Evolutionary conservation across 768 basidiomycete genomes (phyloP), one percentile per base, ranked within the genome.

Genomic region (Pluteus cervinus): DNA sequence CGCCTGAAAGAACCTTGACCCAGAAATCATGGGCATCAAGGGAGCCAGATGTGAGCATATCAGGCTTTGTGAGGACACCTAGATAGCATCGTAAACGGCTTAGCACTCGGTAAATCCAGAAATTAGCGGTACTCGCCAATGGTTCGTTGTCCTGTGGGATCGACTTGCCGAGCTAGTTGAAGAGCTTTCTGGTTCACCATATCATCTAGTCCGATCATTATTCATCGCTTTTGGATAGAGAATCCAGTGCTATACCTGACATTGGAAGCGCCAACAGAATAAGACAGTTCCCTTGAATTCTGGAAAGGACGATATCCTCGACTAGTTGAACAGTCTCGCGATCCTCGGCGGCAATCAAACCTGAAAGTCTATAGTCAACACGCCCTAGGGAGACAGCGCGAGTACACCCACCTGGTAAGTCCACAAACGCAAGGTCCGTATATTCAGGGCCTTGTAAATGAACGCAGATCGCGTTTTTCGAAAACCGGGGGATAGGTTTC

Each of bases 211-310:
- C 11, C 14, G 3, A 38, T 7, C 8, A 10, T 25, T 37, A 22
- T 24, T 18, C 18, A 2, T 73, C 66, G 1, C 76, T 63, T 4
- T 79, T 55, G 20, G 78, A 77, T 24, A 79, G 52, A 42, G 65
- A 69, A 38, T 75, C 15, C 8, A 20, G 10, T 15, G 46, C 52
- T n/a, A 41, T 42, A 79, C 81, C 80, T 33, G 61, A 73, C 67
- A 81, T 78, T 0, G 83, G 79, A 37, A 84, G 72, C 0, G 79
- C 72, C 1, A 83, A 69, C 1, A 86, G 64, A 37, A 86, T 77
- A 8, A 86, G 50, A 0, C 76, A 75, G 33, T 80, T 75, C 7
- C 68, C 69, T 29, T 54, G 44, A 39, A 79, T 75, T 42, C 75
- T 62, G 3, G 62, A 60, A n/a, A 56, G 52, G 7, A 75, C 74